These are phyloP conservation scores for Micractinium conductrix DNA, from an alignment of 139 green algal genomes.

Conservation along the genomic window DNA sequence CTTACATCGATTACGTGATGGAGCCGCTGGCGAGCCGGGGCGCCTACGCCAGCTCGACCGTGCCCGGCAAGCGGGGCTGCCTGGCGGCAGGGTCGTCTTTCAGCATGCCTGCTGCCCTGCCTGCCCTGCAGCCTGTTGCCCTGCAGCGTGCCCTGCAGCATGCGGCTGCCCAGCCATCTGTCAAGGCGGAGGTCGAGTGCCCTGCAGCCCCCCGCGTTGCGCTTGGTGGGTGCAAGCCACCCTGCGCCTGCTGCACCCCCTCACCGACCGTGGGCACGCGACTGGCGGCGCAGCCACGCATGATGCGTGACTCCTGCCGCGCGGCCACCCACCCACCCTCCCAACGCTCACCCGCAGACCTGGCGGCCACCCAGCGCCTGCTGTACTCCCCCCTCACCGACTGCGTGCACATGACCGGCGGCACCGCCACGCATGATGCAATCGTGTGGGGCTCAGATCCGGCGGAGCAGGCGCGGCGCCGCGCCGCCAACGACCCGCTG, in stretches of 20 bases:
- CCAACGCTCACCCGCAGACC: slow-evolving; percentile 36
- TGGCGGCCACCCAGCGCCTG: slow-evolving; percentile 63
- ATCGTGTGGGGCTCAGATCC: slow-evolving; percentile 70
- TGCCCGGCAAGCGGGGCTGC: neutral
- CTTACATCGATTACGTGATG: slow-evolving; percentile 59
- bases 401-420: slow-evolving; percentile 80
- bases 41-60: slow-evolving; percentile 59
- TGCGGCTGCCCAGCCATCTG: too few species aligned
- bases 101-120: too few species aligned
- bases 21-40: slow-evolving; percentile 67
- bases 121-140: neutral
- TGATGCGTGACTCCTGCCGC: too few species aligned
- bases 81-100: too few species aligned
- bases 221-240: too few species aligned
- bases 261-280: too few species aligned
- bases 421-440: slow-evolving; percentile 76
- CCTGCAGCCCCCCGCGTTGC: too few species aligned
- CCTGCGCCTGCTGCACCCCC: too few species aligned
- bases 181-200: too few species aligned
- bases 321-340: neutral
- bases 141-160: too few species aligned
- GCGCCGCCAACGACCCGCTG: slow-evolving; percentile 45
- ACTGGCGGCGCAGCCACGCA: too few species aligned
- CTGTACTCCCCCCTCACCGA: slow-evolving; percentile 55
- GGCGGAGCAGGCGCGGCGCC: slow-evolving; percentile 49